Evolutionary conservation across 768 basidiomycete genomes (phyloP).

Genomic region (Pilatotrama ljubarskyi): DNA sequence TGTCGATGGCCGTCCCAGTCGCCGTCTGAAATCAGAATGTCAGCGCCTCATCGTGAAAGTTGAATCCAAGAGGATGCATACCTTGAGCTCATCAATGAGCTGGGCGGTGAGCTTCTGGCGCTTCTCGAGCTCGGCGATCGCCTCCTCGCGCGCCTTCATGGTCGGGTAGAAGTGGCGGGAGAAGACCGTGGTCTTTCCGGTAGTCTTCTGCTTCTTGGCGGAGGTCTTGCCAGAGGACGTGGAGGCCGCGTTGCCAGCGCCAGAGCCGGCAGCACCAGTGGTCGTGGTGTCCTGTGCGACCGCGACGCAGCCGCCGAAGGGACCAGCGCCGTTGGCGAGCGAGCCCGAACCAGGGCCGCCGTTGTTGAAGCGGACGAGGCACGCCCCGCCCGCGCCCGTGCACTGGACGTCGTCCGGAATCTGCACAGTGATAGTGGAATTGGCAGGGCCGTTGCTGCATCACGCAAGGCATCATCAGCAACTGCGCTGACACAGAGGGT

Average conservation of each 20-base stretch:
- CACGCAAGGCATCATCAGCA: background rate
- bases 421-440: constrained; percentile 20
- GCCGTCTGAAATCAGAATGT: constrained; percentile 15
- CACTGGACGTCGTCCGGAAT: constrained; percentile 14
- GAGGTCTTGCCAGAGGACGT: background rate
- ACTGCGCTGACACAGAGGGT: background rate
- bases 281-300: background rate
- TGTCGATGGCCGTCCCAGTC: constrained; percentile 29
- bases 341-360: constrained; percentile 13
- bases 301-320: constrained; percentile 35
- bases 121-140: constrained; percentile 18
- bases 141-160: constrained; percentile 16
- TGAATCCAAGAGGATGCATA: background rate
- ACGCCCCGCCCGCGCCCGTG: constrained; percentile 22
- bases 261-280: background rate
- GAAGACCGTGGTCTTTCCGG: background rate
- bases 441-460: constrained; percentile 25
- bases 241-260: background rate
- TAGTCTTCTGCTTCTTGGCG: background rate
- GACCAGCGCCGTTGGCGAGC: constrained; percentile 32
- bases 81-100: constrained; percentile 26
- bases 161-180: constrained; percentile 22
- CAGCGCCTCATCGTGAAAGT: background rate
- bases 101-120: constrained; percentile 26
- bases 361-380: constrained; percentile 25